Conservation (phyloP, 2,329 filamentous ascomycete species). For the Aureobasidium sp. region DNA sequence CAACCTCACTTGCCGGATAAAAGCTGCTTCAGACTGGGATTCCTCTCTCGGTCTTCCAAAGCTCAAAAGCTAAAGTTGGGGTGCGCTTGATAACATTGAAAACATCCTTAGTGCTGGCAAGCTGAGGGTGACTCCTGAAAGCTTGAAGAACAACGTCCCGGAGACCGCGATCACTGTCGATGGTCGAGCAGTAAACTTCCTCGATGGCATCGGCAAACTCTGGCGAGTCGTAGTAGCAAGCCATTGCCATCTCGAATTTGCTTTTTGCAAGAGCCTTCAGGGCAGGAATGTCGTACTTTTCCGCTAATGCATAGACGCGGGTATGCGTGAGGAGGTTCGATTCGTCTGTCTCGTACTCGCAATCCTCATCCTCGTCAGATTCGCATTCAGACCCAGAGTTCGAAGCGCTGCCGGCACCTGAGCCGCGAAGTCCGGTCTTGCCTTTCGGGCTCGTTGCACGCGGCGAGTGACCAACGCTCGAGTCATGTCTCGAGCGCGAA, state of each 20-base stretch:
- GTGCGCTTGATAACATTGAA: conserved; percentile 35
- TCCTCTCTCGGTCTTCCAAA: conserved; percentile 40
- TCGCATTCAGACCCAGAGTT: conserved; percentile 25
- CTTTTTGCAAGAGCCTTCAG: conserved; percentile 37
- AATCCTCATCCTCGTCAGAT: conserved; percentile 24
- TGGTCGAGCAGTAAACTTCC: conserved; percentile 41
- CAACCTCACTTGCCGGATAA: neutral
- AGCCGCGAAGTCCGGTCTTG: neutral
- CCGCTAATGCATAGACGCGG: conserved; percentile 41
- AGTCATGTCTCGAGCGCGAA: neutral
- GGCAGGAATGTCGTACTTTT: conserved; percentile 42
- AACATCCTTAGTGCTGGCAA: conserved; percentile 39
- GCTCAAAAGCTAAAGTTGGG: conserved; percentile 39
- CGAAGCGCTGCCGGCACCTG: neutral
- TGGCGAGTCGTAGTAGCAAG: conserved; percentile 34
- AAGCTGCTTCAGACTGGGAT: conserved; percentile 26
- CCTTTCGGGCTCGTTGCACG: conserved; percentile 8
- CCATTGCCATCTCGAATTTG: conserved; percentile 39
- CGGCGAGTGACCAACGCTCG: neutral
- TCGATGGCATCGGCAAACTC: conserved; percentile 41
- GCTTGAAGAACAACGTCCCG: conserved; percentile 39
- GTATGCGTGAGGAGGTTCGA: conserved; percentile 39
- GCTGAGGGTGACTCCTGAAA: conserved; percentile 37
- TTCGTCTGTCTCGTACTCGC: conserved; percentile 29
- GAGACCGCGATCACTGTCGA: conserved; percentile 41